A percentile compares a stretch with the other conserved stretches of the same genome.
Evolutionary conservation across 1,139 yeast genomes (phyloP).

Genomic region (Trichomonascaceae sp.): DNA sequence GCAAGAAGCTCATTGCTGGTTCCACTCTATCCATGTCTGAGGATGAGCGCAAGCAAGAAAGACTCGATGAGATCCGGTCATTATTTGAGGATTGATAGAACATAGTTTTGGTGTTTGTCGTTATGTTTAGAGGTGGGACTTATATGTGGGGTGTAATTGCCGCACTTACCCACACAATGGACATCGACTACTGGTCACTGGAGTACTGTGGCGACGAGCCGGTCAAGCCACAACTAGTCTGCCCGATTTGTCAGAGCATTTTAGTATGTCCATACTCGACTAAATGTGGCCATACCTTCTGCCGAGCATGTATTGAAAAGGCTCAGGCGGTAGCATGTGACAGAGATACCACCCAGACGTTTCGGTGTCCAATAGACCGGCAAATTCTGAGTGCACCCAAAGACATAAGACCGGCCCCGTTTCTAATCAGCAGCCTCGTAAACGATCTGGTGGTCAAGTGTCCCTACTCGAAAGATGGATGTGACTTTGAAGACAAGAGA

Average conservation of each 20-base stretch:
- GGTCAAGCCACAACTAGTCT: conserved; percentile 32
- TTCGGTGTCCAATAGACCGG: conserved; percentile 51
- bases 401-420: conserved; percentile 49
- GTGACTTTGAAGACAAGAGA: conserved; percentile 44
- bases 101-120: no score
- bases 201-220: conserved; percentile 19
- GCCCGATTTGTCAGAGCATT: conserved; percentile 25
- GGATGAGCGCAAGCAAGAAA: conserved; percentile 54
- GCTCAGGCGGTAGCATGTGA: no score
- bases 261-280: conserved; percentile 24
- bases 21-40: conserved; percentile 75
- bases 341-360: conserved; percentile 4
- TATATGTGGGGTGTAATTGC: no score
- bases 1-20: conserved; percentile 64
- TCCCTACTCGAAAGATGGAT: conserved; percentile 41
- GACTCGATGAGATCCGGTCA: conserved; percentile 71
- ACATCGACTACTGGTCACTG: conserved; percentile 18
- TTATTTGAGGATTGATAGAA: conserved; percentile 42
- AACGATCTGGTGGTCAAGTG: conserved; percentile 51
- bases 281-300: conserved; percentile 27
- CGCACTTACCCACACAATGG: no score
- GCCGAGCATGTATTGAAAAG: conserved; percentile 16
- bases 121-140: no score
- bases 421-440: conserved; percentile 43
- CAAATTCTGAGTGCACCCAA: conserved; percentile 29